These are phyloP conservation scores for Penicillium dipodomyicola DNA, from an alignment of 495 filamentous ascomycete species.

Conservation along the genomic window DNA sequence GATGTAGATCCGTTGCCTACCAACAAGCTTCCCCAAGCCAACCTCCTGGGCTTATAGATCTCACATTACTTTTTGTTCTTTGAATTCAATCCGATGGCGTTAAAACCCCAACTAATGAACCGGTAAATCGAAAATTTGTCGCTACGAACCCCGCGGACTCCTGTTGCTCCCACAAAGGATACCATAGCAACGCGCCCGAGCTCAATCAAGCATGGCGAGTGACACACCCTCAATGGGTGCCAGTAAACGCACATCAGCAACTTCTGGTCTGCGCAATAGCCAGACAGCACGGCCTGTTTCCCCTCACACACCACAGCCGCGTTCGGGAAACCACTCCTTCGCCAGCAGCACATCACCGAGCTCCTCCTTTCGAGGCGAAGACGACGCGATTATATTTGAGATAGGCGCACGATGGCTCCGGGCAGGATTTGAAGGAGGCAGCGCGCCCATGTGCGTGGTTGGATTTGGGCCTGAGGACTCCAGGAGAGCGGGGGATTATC, in stretches of 20 bases:
- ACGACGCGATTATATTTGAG: slow-evolving; percentile 80
- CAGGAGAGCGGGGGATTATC: slow-evolving; percentile 78
- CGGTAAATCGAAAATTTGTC: slow-evolving; percentile 14
- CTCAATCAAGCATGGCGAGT: slow-evolving; percentile 15
- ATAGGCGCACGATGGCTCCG: slow-evolving; percentile 76
- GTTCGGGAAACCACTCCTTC: slow-evolving; percentile 43
- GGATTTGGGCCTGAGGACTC: slow-evolving; percentile 71
- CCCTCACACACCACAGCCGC: slow-evolving; percentile 39
- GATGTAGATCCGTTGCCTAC: slow-evolving; percentile 41
- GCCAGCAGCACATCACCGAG: slow-evolving; percentile 69
- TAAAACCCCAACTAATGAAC: not conserved
- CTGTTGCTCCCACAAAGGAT: slow-evolving; percentile 17
- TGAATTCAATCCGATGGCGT: slow-evolving; percentile 14
- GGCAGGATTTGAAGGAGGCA: slow-evolving; percentile 82
- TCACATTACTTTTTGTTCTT: not conserved
- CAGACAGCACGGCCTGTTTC: slow-evolving; percentile 33
- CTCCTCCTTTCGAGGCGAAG: slow-evolving; percentile 72
- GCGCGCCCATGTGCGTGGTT: slow-evolving; percentile 66
- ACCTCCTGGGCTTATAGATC: slow-evolving; percentile 1
- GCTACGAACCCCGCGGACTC: slow-evolving; percentile 6
- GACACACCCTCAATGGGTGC: slow-evolving; percentile 13
- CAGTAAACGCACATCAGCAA: slow-evolving; percentile 16
- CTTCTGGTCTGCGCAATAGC: slow-evolving; percentile 34
- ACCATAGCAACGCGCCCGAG: slow-evolving; percentile 17
- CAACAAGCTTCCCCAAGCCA: slow-evolving; percentile 13